Evolutionary conservation across 805 yeast species (phyloP), one percentile per base, ranked within the genome.

Genomic region (Yarrowia bubula): DNA sequence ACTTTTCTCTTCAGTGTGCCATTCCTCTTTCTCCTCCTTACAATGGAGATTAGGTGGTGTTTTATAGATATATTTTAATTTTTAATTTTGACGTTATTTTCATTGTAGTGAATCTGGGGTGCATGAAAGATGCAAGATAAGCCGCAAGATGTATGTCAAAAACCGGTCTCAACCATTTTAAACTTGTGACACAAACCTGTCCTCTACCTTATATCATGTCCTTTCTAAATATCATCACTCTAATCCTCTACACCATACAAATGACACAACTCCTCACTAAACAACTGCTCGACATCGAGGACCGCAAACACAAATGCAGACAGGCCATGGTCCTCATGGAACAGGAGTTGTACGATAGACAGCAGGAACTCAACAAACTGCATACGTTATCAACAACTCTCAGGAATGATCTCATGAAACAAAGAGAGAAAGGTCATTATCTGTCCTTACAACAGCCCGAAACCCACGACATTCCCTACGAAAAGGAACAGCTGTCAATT

Each of bases 261-360:
- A 48, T 48, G 55, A 35, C 55, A 8, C 28, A 31, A 17, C 31
- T 7, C 9, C 11, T 48, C 55, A 48, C 55, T 14, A 17, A 48
- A 17, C 31, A 48, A 41, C 55, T 48, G 15, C 55, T 48, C 31
- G 28, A 48, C 3, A 28, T 48, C 17, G 55, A 48, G 55, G 41
- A 48, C 55, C 55, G 35, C 17, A 48, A 48, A 48, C 55, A 48
- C 55, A 48, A 48, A 18, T 48, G 55, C 32, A 35, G 55, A 18
- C 31, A 18, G 32, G 55, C 55, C 17, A 48, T 48, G 55, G 13
- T 48, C 17, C 4, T 35, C 41, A 48, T 48, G 55, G 55, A 35
- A 9, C 55, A 48, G 32, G 31, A 35, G 55, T 18, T 48, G 41
- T 35, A 48, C 17, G 55, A 48, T 7, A 14, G 35, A 39, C 55